Base-by-base conservation (phyloP, 2,329 filamentous ascomycete species). In the Colletotrichum sidae region DNA sequence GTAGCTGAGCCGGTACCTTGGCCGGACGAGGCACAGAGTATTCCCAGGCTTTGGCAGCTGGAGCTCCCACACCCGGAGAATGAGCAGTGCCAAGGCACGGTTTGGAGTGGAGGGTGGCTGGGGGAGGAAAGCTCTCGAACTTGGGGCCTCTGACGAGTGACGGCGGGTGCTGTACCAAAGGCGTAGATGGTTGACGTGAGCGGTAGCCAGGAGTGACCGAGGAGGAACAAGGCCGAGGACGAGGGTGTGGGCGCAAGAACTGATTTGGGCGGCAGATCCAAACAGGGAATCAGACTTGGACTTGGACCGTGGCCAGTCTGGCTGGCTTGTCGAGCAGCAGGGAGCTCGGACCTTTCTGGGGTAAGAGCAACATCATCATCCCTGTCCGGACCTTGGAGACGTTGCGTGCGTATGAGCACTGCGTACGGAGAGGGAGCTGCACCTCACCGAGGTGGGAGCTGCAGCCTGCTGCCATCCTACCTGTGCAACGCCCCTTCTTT, bases 351-450 rank as follows among this genome's bases (percentile, higher is more conserved):
- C 66, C 45, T 44, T 45, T 53, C 49, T 47, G 35, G 15, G 46
- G 17, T 38, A 45, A 25, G 44, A 67, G 50, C 62, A 67, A 12
- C 58, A 67, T 68, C 66, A 68, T 34, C 63, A 68, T 68, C 63
- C 66, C 58, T 68, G 66, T 34, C 44, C 53, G 49, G 53, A 49
- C 60, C 60, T 65, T 49, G 39, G 17, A 15, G 13, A 53, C 52
- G 15, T 54, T 55, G 53, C 53, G 55, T 57, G 41, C 39, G 55
- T 33, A 39, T 55, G 33, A 25, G 25, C 42, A 49, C 41, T 17
- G 37, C 52, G 35, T n/a, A 39, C 34, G 47, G 41, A 42, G 41
- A 52, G 41, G 25, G 25, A 25, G 25, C 25, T 25, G 25, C 41
- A 17, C 33, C 8, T 47, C 41, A 9, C 17, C 38, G 25, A 25